Evolutionary conservation across 2,329 filamentous ascomycete species (phyloP).

Genomic region (Epichloe typhina): DNA sequence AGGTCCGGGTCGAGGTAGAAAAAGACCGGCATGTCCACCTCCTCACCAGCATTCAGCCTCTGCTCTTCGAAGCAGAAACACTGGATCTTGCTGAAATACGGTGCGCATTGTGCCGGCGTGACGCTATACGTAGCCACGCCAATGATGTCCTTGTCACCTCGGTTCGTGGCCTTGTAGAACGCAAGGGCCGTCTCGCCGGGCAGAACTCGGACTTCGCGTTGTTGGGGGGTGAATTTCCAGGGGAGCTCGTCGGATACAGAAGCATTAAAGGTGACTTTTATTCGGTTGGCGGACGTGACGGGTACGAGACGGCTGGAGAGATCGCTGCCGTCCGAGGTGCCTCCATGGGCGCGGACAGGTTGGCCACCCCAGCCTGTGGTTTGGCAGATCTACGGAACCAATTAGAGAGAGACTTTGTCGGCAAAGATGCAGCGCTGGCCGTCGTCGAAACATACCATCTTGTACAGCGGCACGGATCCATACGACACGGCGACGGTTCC

Average conservation of each 20-base stretch:
- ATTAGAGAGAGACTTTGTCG: background rate
- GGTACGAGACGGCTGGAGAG: slow-evolving; percentile 67
- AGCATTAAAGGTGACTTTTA: slow-evolving; percentile 91
- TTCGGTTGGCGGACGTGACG: slow-evolving; percentile 65
- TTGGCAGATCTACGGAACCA: slow-evolving; percentile 49
- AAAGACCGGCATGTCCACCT: slow-evolving; percentile 98
- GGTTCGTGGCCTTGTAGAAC: slow-evolving; percentile 95
- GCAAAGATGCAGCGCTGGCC: background rate
- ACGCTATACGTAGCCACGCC: slow-evolving; percentile 97
- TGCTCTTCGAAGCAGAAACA: slow-evolving; percentile 99
- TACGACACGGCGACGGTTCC: slow-evolving; percentile 72
- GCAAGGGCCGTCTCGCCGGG: slow-evolving; percentile 94
- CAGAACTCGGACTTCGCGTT: slow-evolving; percentile 88
- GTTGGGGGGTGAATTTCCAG: slow-evolving; percentile 95
- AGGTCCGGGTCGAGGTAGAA: slow-evolving; percentile 98
- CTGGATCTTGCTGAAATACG: slow-evolving; percentile 98
- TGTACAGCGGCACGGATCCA: slow-evolving; percentile 75
- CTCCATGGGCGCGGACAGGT: slow-evolving; percentile 66
- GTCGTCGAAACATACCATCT: slow-evolving; percentile 47
- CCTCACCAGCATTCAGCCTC: slow-evolving; percentile 84
- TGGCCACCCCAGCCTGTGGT: slow-evolving; percentile 88
- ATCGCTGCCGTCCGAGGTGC: slow-evolving; percentile 40
- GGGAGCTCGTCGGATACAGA: slow-evolving; percentile 90
- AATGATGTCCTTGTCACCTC: slow-evolving; percentile 82
- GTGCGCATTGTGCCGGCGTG: slow-evolving; percentile 86